Conservation (phyloP, 352 stramenopile species). For the Peronospora farinosa region DNA sequence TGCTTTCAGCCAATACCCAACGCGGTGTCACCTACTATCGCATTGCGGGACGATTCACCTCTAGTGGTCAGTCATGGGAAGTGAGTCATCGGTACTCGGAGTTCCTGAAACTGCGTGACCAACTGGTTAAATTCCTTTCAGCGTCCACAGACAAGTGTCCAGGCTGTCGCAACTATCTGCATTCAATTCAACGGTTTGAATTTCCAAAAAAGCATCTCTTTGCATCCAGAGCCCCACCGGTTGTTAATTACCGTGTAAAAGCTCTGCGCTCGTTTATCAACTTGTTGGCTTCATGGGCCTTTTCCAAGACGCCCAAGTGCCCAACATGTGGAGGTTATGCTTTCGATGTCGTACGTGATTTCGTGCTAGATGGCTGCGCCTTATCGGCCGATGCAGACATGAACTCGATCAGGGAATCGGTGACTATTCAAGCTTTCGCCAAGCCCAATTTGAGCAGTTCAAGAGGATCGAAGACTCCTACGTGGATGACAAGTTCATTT, state of each 20-base stretch:
- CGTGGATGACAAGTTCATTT: constrained; percentile 42
- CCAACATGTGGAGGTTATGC: constrained; percentile 74
- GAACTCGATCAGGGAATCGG: constrained; percentile 58
- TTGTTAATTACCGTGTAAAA: constrained; percentile 83
- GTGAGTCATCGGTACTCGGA: constrained; percentile 82
- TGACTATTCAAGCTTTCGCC: constrained; percentile 56
- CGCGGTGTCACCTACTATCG: constrained; percentile 63
- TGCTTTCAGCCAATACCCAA: constrained; percentile 49
- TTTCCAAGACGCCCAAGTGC: constrained; percentile 79
- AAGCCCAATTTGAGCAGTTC: constrained; percentile 23
- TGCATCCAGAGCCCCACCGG: constrained; percentile 58
- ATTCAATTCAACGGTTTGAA: constrained; percentile 69
- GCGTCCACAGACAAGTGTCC: constrained; percentile 64
- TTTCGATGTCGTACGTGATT: constrained; percentile 77
- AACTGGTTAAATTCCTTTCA: constrained; percentile 76
- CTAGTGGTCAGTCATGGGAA: constrained; percentile 67
- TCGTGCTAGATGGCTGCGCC: constrained; percentile 57
- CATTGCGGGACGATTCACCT: constrained; percentile 57
- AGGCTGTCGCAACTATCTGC: constrained; percentile 72
- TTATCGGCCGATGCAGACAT: constrained; percentile 52
- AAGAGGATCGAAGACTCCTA: constrained; percentile 33
- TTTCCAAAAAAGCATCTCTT: constrained; percentile 87
- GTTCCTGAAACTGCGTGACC: constrained; percentile 67
- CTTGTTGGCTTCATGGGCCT: constrained; percentile 70
- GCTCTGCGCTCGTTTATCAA: constrained; percentile 82